Evolutionary conservation across 2,329 filamentous ascomycete genomes (phyloP).

Genomic region (Didymella keratinophila): DNA sequence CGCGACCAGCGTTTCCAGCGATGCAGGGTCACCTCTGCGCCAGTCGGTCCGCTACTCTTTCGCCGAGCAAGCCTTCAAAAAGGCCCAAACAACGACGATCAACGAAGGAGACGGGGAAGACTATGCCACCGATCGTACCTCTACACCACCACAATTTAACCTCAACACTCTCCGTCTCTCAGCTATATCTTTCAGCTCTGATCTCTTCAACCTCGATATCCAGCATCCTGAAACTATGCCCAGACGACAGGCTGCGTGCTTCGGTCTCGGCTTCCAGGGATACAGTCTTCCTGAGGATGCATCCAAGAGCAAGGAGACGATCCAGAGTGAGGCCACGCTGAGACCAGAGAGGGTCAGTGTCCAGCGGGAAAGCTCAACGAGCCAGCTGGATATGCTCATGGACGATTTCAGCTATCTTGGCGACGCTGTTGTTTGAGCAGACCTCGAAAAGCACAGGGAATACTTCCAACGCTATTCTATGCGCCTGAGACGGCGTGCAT

Average conservation of each 20-base stretch:
- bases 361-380: constrained; percentile 33
- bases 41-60: constrained; percentile 34
- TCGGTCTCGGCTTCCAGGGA: constrained; percentile 44
- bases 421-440: constrained; percentile 36
- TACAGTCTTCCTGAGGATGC: constrained; percentile 46
- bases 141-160: constrained; percentile 35
- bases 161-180: constrained; percentile 38
- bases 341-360: constrained; percentile 24
- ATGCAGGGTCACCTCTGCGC: constrained; percentile 31
- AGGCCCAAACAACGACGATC: constrained; percentile 16
- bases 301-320: constrained; percentile 35
- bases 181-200: constrained; percentile 34
- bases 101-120: constrained; percentile 15
- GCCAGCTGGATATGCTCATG: constrained; percentile 37
- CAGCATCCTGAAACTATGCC: constrained; percentile 33
- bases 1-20: constrained; percentile 42
- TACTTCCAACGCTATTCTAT: neutral
- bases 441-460: neutral
- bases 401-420: constrained; percentile 47
- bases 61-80: constrained; percentile 23
- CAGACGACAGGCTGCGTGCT: constrained; percentile 43
- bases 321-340: constrained; percentile 30
- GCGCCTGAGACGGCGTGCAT: neutral
- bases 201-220: constrained; percentile 40
- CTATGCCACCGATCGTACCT: constrained; percentile 15